A percentile compares a stretch with the other conserved stretches of the same genome.
These are phyloP conservation scores for Phytophthora pseudosyringae DNA, from an alignment of 352 stramenopile species.

Conservation along the genomic window DNA sequence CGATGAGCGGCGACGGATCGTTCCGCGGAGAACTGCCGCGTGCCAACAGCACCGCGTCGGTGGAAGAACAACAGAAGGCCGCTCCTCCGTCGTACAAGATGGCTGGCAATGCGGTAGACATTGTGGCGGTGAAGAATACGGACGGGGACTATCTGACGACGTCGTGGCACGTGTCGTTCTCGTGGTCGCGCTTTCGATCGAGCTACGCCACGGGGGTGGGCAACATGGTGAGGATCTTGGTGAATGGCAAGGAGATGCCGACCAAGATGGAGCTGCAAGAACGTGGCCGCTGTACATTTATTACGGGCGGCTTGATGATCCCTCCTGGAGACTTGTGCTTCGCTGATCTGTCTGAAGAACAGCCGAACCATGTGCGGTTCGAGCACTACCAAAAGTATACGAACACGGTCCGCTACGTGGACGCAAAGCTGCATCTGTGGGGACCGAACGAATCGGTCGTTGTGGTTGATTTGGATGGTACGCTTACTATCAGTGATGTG, in stretches of 20 bases:
- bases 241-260: constrained; percentile 79
- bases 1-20: constrained; percentile 17
- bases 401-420: constrained; percentile 77
- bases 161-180: constrained; percentile 82
- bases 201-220: constrained; percentile 67
- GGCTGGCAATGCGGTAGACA: constrained; percentile 79
- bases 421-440: constrained; percentile 80
- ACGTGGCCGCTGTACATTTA: constrained; percentile 69
- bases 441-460: constrained; percentile 81
- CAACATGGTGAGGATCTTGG: constrained; percentile 73
- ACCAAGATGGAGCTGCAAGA: constrained; percentile 81
- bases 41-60: constrained; percentile 23
- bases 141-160: constrained; percentile 67
- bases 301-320: constrained; percentile 65
- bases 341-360: constrained; percentile 66
- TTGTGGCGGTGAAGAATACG: constrained; percentile 74
- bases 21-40: constrained; percentile 12
- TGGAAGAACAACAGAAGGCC: constrained; percentile 22
- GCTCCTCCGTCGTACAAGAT: constrained; percentile 63
- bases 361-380: constrained; percentile 74
- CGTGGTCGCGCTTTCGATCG: constrained; percentile 72
- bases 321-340: constrained; percentile 61
- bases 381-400: constrained; percentile 77
- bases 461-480: constrained; percentile 84
- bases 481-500: constrained; percentile 85